These are phyloP conservation scores for Gremmenia infestans DNA, from an alignment of 2,329 filamentous ascomycete genomes.

Conservation along the genomic window DNA sequence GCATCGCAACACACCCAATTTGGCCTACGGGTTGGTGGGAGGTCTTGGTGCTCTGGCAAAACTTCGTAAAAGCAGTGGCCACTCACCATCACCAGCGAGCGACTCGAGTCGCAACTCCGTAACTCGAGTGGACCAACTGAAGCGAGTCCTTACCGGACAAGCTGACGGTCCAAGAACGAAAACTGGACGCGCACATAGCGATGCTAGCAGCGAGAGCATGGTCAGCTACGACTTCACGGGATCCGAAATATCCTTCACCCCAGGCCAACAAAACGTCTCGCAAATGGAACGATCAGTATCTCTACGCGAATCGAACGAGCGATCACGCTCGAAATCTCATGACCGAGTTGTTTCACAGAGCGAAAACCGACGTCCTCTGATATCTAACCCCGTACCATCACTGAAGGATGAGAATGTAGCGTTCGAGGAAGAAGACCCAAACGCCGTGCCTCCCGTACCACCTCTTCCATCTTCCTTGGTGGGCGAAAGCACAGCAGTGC, in stretches of 20 bases:
- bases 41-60: slow-evolving; percentile 37
- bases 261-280: slow-evolving; percentile 17
- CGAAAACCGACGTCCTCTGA: slow-evolving; percentile 20
- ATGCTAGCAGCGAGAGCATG: slow-evolving; percentile 61
- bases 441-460: slow-evolving; percentile 29
- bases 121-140: slow-evolving; percentile 60
- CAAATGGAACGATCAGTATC: slow-evolving; percentile 24
- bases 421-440: slow-evolving; percentile 19
- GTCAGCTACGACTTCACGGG: slow-evolving; percentile 63
- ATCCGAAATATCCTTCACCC: slow-evolving; percentile 61
- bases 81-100: slow-evolving; percentile 40
- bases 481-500: slow-evolving; percentile 16
- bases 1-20: slow-evolving; percentile 25
- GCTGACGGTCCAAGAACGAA: slow-evolving; percentile 30
- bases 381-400: slow-evolving; percentile 19
- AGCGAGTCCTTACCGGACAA: slow-evolving; percentile 54
- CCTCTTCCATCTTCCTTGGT: slow-evolving; percentile 25
- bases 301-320: slow-evolving; percentile 21
- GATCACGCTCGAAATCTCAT: slow-evolving; percentile 28
- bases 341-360: slow-evolving; percentile 21
- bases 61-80: slow-evolving; percentile 49
- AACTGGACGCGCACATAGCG: slow-evolving; percentile 42
- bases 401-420: slow-evolving; percentile 10
- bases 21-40: slow-evolving; percentile 28
- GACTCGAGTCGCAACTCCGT: slow-evolving; percentile 46